Base-by-base conservation (phyloP, 257 asterid species). In the Salvia miltiorrhiza region DNA sequence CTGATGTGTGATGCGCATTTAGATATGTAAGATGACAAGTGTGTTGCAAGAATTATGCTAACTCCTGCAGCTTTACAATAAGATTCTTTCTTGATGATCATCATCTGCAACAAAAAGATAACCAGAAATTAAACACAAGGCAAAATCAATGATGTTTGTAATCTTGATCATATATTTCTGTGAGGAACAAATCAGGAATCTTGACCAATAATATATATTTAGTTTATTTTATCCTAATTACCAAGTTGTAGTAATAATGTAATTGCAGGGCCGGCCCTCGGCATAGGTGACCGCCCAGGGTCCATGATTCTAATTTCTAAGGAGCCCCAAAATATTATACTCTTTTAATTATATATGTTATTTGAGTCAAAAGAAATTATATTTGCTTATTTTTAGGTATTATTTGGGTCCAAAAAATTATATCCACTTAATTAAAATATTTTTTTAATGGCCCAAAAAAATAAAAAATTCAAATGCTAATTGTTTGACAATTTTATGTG, bases 21-120 rank as follows among this genome's bases (percentile, higher is more conserved):
- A 56, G 26, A 59, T 30, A 52, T 40, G 63, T 58, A 32, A 64
- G 69, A 54, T 56, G 72, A 67, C 63, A 76, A 62, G 63, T 75
- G 61, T 60, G n/a, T 23, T 12, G 11, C 45, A 40, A 69, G 71
- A 44, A 63, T 28, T 23, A 64, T 47, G 48, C 71, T 37, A 23
- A 66, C 33, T 67, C 28, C 28, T 7, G 5, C n/a, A 20, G 54
- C 63, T 54, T 78, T 35, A 37, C 21, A 50, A 49, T 21, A 50
- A 53, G 62, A 74, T 74, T 74, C 79, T 52, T 52, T 50, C 50
- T 16, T 49, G 32, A 21, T 35, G 56, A 67, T 72, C 57, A 61
- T 77, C 72, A 66, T 77, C 63, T 32, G 4, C 7, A 32, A 5
- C 4, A 32, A 32, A 3, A 7, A 32, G 7, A 32, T 32, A 32